These are phyloP conservation scores for Calonectria fujianensis DNA, from an alignment of 2,329 filamentous ascomycete species.

Conservation along the genomic window DNA sequence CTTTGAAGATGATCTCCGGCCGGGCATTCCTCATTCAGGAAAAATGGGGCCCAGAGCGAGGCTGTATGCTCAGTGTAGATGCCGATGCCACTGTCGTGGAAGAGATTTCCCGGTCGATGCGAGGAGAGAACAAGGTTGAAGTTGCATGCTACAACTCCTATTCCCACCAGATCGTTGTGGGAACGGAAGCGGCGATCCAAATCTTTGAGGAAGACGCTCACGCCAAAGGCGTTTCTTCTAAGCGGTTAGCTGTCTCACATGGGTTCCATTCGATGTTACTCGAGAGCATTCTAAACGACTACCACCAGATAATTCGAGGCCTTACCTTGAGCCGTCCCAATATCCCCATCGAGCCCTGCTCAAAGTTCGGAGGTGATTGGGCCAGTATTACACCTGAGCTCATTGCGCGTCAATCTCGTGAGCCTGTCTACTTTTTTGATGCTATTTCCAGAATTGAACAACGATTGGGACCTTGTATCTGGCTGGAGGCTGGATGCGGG, in stretches of 20 bases:
- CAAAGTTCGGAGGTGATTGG: constrained; percentile 1
- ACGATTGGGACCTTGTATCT: not conserved
- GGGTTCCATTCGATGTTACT: constrained; percentile 9
- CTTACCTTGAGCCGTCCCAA: not conserved
- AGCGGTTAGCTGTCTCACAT: not conserved
- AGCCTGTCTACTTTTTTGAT: not conserved
- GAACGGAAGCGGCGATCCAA: not conserved
- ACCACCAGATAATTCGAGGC: not conserved
- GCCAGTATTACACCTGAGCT: constrained; percentile 1
- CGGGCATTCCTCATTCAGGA: not conserved
- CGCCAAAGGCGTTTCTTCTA: not conserved
- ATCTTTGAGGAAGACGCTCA: not conserved
- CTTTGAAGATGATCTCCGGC: constrained; percentile 12
- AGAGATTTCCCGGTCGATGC: not conserved
- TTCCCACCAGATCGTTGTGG: constrained; percentile 3
- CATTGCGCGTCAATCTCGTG: not conserved
- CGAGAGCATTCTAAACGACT: constrained; percentile 1
- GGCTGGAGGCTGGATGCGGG: constrained; percentile 12
- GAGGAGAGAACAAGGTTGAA: not conserved
- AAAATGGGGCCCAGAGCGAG: constrained; percentile 16
- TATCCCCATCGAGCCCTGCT: constrained; percentile 16
- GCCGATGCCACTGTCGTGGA: not conserved
- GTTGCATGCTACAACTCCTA: constrained; percentile 5
- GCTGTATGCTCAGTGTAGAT: constrained; percentile 19
- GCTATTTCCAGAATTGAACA: constrained; percentile 8